These are phyloP conservation scores for Colletotrichum eremochloae DNA, from an alignment of 2,329 filamentous ascomycete genomes.

Conservation along the genomic window DNA sequence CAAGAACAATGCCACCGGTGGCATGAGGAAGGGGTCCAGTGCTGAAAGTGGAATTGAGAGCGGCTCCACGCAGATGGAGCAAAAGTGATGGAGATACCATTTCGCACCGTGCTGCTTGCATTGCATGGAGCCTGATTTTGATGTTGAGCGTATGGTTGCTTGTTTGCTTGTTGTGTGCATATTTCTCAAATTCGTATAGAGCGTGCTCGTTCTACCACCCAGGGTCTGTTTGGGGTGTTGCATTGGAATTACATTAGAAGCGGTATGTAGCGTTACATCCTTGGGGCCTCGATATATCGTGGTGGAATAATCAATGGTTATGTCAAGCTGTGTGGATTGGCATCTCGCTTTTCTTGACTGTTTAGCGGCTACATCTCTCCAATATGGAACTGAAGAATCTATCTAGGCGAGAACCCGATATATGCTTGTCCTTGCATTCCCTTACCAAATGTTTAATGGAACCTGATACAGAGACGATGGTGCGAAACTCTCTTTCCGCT, in stretches of 20 bases:
- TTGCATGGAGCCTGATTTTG: not conserved
- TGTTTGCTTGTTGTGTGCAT: not conserved
- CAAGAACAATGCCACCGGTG: not conserved
- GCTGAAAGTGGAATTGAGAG: slow-evolving; percentile 30
- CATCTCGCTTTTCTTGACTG: not conserved
- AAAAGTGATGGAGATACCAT: slow-evolving; percentile 14
- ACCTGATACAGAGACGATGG: too few relatives aligned
- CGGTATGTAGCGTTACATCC: not conserved
- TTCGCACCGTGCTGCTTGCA: too few relatives aligned
- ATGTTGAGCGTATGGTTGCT: not conserved
- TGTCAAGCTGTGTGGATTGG: not conserved
- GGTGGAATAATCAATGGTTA: not conserved
- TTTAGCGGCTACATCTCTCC: not conserved
- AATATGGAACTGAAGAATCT: not conserved
- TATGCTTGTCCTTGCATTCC: too few relatives aligned
- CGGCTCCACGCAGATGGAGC: not conserved
- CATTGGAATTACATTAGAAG: not conserved
- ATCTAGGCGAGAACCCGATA: too few relatives aligned
- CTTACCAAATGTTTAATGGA: too few relatives aligned
- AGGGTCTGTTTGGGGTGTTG: not conserved
- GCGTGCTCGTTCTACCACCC: not conserved
- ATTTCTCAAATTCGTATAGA: not conserved
- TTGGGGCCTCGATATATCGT: too few relatives aligned
- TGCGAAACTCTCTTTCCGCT: too few relatives aligned
- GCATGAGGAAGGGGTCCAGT: slow-evolving; percentile 33